A percentile compares a stretch with the other conserved stretches of the same genome.
phyloP scores from a whole-genome alignment of 352 stramenopile species.

The Globisporangium recalcitrans region DNA sequence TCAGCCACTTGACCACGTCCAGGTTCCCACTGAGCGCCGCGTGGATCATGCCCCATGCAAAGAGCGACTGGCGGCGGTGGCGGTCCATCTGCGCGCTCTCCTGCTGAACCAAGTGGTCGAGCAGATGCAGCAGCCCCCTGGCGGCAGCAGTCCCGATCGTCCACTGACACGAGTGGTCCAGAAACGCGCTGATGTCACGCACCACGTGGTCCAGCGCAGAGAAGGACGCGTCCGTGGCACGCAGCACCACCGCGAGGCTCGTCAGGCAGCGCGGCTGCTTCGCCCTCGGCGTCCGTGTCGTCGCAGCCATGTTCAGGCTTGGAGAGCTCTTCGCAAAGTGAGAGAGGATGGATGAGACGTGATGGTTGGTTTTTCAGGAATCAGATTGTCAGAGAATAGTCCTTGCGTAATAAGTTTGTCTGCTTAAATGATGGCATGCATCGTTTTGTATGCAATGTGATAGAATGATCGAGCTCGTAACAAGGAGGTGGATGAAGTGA shows the following conservation, averaged over 20 bases:
- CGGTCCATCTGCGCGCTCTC: not conserved
- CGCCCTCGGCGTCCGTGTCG: too few relatives aligned
- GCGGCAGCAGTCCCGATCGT: not conserved
- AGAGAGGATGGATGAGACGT: not conserved
- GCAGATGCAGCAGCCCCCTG: slow-evolving; percentile 1
- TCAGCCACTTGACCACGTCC: slow-evolving; percentile 1
- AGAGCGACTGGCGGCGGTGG: slow-evolving; percentile 2
- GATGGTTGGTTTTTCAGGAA: not conserved
- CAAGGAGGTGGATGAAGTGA: not conserved
- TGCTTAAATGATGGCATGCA: not conserved
- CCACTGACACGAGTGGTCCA: slow-evolving; percentile 1
- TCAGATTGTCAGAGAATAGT: not conserved
- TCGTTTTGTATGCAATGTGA: too few relatives aligned
- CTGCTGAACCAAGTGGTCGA: slow-evolving; percentile 4
- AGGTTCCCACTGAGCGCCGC: not conserved
- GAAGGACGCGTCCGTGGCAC: not conserved
- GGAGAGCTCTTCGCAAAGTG: not conserved
- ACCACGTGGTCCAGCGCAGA: slow-evolving; percentile 7
- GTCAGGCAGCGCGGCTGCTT: not conserved
- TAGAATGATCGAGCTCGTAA: too few relatives aligned
- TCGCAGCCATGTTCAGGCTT: too few relatives aligned
- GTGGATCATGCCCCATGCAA: not conserved
- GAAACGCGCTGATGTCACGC: slow-evolving; percentile 4
- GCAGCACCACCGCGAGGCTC: not conserved
- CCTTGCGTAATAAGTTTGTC: not conserved